Evolutionary conservation across 495 filamentous ascomycete genomes (phyloP), one percentile per base, ranked within the genome.

Genomic region (Penicilliopsis zonata): DNA sequence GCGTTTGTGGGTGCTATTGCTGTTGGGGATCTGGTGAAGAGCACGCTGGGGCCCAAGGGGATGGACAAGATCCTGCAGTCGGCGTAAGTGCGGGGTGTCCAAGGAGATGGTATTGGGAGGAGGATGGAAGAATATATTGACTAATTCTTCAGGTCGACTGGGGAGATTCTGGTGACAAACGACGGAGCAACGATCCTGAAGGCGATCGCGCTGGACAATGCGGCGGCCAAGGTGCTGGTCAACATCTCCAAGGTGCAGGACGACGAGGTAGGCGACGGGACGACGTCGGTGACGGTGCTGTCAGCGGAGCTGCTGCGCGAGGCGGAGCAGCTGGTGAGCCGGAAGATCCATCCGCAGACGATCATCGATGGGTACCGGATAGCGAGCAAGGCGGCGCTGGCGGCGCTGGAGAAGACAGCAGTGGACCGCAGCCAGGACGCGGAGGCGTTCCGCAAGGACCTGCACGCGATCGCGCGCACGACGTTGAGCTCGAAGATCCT

Each of bases 1-100:
- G 86, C 86, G 32, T 98, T 95, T 43, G 88, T 96, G 28, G 88
- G 88, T 51, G 90, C 92, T 46, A 96, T 98, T 50, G 90, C 90
- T 18, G 88, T 98, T 23, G 90, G 90, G 27, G 92, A 96, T 53
- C 55, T 93, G 45, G 90, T 98, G 15, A 98, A 98, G 73, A 90
- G 82, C 52, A 98, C 90, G 6, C 66, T 98, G 9, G 90, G 90
- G 9, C 92, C 90, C 2, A 95, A 96, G 66, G 90, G 90, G 46
- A 96, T 96, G 92, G 92, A 98, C 65, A 96, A 98, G 69, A 98
- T 98, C 57, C 63, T 96, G 55, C 90, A 96, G 55, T 95, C 87
- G 61, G 92, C 86, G 81, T 93, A 72, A 25, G 74, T 68, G 38
- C 16, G 24, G 15, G 14, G n/a, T 7, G n/a, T n/a, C n/a, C n/a